phyloP scores from a whole-genome alignment of 129 eudicot genomes.

The Flaveria ramosissima region DNA sequence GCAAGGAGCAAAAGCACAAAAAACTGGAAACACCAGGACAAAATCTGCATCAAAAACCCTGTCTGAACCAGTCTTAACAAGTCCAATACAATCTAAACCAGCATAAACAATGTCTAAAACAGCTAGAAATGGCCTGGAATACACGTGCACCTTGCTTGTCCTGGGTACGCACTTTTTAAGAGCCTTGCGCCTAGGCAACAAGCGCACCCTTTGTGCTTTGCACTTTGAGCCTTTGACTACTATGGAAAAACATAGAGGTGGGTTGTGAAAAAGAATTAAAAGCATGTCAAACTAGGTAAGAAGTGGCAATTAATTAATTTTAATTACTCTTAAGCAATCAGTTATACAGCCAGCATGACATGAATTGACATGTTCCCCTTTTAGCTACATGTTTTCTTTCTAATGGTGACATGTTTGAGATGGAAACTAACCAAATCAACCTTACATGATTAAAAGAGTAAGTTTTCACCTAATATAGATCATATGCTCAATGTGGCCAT shows the following conservation, averaged over 20 bases:
- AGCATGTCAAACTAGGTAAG: neutral
- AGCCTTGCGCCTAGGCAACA: too few relatives aligned
- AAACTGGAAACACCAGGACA: too few relatives aligned
- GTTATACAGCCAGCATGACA: neutral
- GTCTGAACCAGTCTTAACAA: too few relatives aligned
- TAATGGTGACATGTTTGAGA: neutral
- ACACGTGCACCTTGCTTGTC: too few relatives aligned
- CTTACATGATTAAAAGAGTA: neutral
- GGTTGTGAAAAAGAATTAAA: neutral
- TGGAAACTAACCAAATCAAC: neutral
- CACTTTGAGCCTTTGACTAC: too few relatives aligned
- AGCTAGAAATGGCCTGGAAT: too few relatives aligned
- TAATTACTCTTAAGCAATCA: neutral
- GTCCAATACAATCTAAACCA: too few relatives aligned
- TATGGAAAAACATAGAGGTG: neutral
- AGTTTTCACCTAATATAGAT: neutral
- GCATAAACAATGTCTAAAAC: too few relatives aligned
- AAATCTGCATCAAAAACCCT: too few relatives aligned
- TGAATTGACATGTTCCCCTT: neutral
- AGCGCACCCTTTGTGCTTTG: too few relatives aligned
- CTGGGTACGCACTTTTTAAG: too few relatives aligned
- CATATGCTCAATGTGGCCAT: constrained; percentile 1
- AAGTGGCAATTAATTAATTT: neutral
- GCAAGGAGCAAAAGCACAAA: too few relatives aligned
- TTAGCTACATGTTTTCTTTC: neutral